Conservation (phyloP, 345 rosid genomes). For the Lepidium didymum region DNA sequence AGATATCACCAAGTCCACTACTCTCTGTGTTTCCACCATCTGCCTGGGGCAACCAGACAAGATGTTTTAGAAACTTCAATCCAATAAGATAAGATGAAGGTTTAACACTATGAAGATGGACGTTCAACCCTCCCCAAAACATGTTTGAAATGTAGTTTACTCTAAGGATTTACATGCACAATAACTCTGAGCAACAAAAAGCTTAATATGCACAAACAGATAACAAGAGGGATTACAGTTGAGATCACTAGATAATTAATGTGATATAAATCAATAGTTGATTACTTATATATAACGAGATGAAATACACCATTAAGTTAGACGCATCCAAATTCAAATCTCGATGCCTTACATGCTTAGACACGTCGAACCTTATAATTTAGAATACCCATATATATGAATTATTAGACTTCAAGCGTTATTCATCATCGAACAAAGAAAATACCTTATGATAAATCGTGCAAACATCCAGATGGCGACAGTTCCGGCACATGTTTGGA, state of each 20-base stretch:
- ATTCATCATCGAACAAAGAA: conserved; percentile 11
- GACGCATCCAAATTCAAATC: not conserved
- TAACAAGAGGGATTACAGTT: not conserved
- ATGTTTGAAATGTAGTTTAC: not conserved
- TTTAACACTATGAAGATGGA: conserved; percentile 10
- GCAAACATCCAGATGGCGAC: conserved; percentile 88
- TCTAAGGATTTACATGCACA: conserved; percentile 2
- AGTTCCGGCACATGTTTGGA: conserved; percentile 73
- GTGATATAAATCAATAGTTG: not conserved
- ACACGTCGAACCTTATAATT: not conserved
- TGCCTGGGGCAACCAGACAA: conserved; percentile 49
- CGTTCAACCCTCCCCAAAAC: not conserved
- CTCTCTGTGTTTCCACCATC: conserved; percentile 70
- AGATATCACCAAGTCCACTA: conserved; percentile 81
- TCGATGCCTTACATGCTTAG: not conserved
- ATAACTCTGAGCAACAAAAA: not conserved
- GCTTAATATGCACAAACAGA: not conserved
- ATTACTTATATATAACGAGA: not conserved
- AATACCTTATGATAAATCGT: conserved; percentile 88
- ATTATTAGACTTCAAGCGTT: not conserved
- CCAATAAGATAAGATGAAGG: not conserved
- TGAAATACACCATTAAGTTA: not conserved
- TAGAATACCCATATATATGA: not conserved
- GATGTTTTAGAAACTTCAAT: not conserved
- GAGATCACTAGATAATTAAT: not conserved